Evolutionary conservation across 1,284 basidiomycete species (phyloP), one percentile per base, ranked within the genome.

Genomic region (Leccinum fallax): DNA sequence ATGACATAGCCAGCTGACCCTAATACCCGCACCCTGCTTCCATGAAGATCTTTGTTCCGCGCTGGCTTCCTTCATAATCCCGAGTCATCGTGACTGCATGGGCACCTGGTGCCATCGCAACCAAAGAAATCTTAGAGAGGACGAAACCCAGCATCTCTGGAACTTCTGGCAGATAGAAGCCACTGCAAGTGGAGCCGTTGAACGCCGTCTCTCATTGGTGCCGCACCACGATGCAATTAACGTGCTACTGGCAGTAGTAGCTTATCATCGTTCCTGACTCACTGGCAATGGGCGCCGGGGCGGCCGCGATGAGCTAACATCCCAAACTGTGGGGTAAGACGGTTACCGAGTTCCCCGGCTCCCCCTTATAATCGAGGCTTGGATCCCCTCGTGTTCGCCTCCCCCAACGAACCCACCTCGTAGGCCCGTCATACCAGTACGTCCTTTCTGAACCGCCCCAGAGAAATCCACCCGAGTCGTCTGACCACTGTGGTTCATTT

Each of bases 331-430:
- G 19, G 43, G 43, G 10, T 46, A 10, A 53, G 11, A 34, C 30
- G 55, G 53, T 26, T 28, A 8, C 19, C 15, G 16, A n/a, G 34
- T 51, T 36, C 8, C 24, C 15, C 36, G 21, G 19, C 16, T 53
- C 26, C 19, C 36, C 32, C 10, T 69, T 69, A 65, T 63, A 69
- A 71, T 48, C 10, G 16, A 3, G 57, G 53, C 48, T 6, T 16
- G n/a, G 24, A 28, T 2, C n/a, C 24, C 11, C 51, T 53, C 57
- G n/a, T 49, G 56, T 15, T 19, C 30, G 15, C 13, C 5, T 21
- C 30, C 43, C 28, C 36, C 32, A 56, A 56, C 51, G 9, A 43
- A 15, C n/a, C 49, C 21, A 21, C 36, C 26, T 28, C 52, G n/a
- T 34, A 16, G 53, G 30, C n/a, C 30, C 8, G 5, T 49, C 9